phyloP scores from a whole-genome alignment of 1,284 basidiomycete genomes.

The Phellinidium pouzarii region DNA sequence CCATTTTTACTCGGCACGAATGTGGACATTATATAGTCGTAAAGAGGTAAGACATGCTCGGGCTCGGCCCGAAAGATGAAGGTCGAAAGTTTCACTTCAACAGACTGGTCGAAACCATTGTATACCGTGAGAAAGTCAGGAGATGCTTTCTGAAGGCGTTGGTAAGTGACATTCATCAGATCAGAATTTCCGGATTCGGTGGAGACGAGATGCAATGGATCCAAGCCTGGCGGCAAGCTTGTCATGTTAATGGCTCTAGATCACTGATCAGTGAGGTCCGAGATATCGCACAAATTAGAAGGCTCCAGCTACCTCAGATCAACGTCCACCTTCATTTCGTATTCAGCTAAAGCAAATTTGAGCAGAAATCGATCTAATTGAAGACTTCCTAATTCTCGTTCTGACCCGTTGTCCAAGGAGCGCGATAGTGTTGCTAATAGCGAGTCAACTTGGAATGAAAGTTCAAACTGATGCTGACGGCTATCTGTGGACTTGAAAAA shows the following conservation, averaged over 20 bases:
- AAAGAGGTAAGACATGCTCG: conserved; percentile 86
- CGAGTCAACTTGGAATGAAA: conserved; percentile 85
- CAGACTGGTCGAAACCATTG: conserved; percentile 85
- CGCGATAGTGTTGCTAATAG: conserved; percentile 84
- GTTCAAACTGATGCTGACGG: conserved; percentile 82
- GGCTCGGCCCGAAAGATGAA: conserved; percentile 88
- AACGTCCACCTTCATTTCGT: conserved; percentile 85
- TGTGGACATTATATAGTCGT: conserved; percentile 98
- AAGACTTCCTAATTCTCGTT: conserved; percentile 75
- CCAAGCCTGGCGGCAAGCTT: conserved; percentile 28
- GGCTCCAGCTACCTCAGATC: conserved; percentile 53
- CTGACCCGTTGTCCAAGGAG: conserved; percentile 50
- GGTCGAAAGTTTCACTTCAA: conserved; percentile 88
- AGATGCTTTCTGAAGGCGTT: conserved; percentile 75
- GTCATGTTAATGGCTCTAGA: conserved; percentile 38
- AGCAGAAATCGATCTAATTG: conserved; percentile 79
- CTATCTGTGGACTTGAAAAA: conserved; percentile 57
- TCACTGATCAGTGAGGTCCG: conserved; percentile 3
- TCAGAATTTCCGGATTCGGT: conserved; percentile 45
- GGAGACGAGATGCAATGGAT: conserved; percentile 75
- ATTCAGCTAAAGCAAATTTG: conserved; percentile 69
- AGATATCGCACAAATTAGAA: not conserved
- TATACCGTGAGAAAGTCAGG: conserved; percentile 83
- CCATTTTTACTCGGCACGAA: conserved; percentile 60
- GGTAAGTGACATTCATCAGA: conserved; percentile 82